phyloP scores from a whole-genome alignment of 2,329 filamentous ascomycete species.

The Trichothecium roseum region DNA sequence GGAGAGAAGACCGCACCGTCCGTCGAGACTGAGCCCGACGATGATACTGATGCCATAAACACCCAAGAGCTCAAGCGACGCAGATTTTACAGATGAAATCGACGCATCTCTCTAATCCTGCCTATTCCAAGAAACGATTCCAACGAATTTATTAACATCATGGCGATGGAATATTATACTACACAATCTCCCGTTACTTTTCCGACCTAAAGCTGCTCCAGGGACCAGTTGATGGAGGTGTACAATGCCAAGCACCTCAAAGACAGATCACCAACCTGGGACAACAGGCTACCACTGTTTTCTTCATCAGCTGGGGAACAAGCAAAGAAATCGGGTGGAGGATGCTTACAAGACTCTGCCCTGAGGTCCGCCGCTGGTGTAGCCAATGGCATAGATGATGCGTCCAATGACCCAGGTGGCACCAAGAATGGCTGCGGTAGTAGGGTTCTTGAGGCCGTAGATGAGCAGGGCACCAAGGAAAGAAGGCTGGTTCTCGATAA shows the following conservation, averaged over 20 bases:
- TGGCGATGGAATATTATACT: too few species aligned
- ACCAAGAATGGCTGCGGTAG: constrained; percentile 37
- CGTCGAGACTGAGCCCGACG: constrained; percentile 4
- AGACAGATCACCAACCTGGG: constrained; percentile 21
- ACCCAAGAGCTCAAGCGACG: constrained; percentile 18
- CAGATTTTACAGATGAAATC: constrained; percentile 13
- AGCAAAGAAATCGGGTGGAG: neutral
- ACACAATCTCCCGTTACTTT: too few species aligned
- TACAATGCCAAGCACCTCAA: constrained; percentile 35
- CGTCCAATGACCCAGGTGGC: constrained; percentile 41
- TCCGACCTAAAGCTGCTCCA: constrained; percentile 9
- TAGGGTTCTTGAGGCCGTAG: constrained; percentile 44
- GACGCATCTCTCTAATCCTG: neutral
- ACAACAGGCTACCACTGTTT: constrained; percentile 23
- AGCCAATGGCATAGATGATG: constrained; percentile 45
- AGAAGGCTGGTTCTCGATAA: constrained; percentile 47
- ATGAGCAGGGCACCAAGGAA: constrained; percentile 43
- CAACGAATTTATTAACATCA: too few species aligned
- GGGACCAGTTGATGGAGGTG: constrained; percentile 25
- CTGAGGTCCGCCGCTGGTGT: constrained; percentile 33
- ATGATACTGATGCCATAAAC: constrained; percentile 8
- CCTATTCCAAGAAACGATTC: too few species aligned
- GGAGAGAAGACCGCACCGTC: neutral
- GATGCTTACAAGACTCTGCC: constrained; percentile 29
- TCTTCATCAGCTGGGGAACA: constrained; percentile 3